phyloP scores from a whole-genome alignment of 2,329 filamentous ascomycete genomes.

The Penicillium sp. region DNA sequence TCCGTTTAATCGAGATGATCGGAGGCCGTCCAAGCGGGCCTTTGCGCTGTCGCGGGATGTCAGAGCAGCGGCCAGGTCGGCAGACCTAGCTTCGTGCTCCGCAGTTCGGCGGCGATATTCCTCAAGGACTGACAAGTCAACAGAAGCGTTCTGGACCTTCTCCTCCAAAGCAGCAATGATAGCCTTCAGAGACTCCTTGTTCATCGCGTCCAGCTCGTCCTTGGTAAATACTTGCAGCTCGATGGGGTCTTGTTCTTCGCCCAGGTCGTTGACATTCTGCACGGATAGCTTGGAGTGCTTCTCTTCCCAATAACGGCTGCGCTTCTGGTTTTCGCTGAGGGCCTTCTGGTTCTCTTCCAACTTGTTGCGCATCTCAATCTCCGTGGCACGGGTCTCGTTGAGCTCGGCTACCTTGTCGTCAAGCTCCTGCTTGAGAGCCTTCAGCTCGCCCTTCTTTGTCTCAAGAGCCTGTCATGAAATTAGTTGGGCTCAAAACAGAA shows the following conservation, averaged over 20 bases:
- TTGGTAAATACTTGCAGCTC: slow-evolving; percentile 74
- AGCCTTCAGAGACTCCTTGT: slow-evolving; percentile 61
- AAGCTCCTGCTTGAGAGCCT: slow-evolving; percentile 75
- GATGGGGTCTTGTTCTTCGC: slow-evolving; percentile 50
- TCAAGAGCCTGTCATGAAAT: slow-evolving; percentile 57
- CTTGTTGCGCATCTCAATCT: slow-evolving; percentile 98
- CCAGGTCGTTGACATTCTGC: slow-evolving; percentile 74
- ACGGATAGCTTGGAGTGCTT: slow-evolving; percentile 81
- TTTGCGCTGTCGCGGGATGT: slow-evolving; percentile 79
- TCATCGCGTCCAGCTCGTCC: slow-evolving; percentile 63
- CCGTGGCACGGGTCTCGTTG: slow-evolving; percentile 81
- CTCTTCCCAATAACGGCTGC: slow-evolving; percentile 80
- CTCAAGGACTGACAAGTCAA: slow-evolving; percentile 83
- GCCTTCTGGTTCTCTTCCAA: slow-evolving; percentile 94
- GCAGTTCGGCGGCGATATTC: slow-evolving; percentile 85
- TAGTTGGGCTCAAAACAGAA: slow-evolving; percentile 17
- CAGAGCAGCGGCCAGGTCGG: slow-evolving; percentile 77
- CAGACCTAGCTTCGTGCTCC: slow-evolving; percentile 76
- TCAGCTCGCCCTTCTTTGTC: slow-evolving; percentile 76
- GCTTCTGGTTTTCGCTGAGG: slow-evolving; percentile 79
- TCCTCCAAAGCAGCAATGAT: slow-evolving; percentile 67
- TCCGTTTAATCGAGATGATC: slow-evolving; percentile 83
- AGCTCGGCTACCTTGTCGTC: slow-evolving; percentile 82
- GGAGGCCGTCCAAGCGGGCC: slow-evolving; percentile 87
- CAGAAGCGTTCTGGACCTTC: slow-evolving; percentile 77